Base-by-base conservation (phyloP, 1,284 basidiomycete genomes). In the Boletus subluridellus region DNA sequence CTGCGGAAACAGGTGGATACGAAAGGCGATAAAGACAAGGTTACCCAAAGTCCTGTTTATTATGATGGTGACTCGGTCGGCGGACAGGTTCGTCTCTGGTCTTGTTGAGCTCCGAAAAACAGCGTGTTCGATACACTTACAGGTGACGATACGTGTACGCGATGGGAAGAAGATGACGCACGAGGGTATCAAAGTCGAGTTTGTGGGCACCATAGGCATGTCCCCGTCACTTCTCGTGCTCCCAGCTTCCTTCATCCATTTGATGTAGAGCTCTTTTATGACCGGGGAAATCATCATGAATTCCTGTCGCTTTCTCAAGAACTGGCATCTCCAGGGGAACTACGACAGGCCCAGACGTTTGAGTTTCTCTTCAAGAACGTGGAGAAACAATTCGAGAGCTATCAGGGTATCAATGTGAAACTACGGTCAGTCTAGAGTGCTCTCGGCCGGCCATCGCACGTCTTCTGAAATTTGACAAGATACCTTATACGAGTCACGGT, bases 281-380 rank as follows among this genome's bases (percentile, higher is more conserved):
- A 96, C 80, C 83, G 95, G 37, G 95, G 95, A 14, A 97, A 98
- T 70, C 96, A 98, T 72, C 95, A 98, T 75, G 96, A 99, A 71
- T 99, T 99, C 73, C 81, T 98, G 15, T 97, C 96, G 14, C 78
- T 98, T 62, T 92, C 93, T 1, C 95, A 98, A 76, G 95, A 98
- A 70, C 82, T 98, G 14, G 94, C 95, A 0, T 88, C 91, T 0
- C 94, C 95, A 9, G 95, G 94, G 39, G 96, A 99, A 69, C 88
- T 98, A 86, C 84, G 95, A 51, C 90, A 94, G 67, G 94, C 94
- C 0, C 94, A 98, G 76, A 93, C 94, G 17, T 96, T 89, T 68
- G 94, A 98, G 55, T 99, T 99, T 75, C 82, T 86, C 65, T 99
- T 99, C 84, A 98, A 98, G 81, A 98, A 97, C 68, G 93, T 99